Conservation (phyloP, 305 asterid species). For the Andrographis paniculata region DNA sequence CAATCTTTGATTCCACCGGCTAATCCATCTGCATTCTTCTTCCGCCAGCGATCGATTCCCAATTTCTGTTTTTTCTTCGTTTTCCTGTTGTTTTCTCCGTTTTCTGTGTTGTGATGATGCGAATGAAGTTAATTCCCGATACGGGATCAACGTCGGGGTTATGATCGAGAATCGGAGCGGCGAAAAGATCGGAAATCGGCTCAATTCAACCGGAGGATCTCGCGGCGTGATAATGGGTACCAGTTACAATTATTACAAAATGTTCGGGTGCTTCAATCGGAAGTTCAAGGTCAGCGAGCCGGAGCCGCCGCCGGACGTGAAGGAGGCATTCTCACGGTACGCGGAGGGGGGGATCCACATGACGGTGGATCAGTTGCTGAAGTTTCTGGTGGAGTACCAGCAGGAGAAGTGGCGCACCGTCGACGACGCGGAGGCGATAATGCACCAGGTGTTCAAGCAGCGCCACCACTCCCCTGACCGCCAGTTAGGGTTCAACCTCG, state of each 20-base stretch:
- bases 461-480: slow-evolving; percentile 45
- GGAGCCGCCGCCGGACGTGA: slow-evolving; percentile 89
- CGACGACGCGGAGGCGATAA: slow-evolving; percentile 35
- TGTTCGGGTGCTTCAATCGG: slow-evolving; percentile 96
- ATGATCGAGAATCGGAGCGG: too few species aligned
- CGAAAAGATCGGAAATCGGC: too few species aligned
- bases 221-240: neutral
- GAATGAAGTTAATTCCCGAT: too few species aligned
- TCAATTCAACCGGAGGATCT: too few species aligned
- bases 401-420: slow-evolving; percentile 38
- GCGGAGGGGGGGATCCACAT: slow-evolving; percentile 45
- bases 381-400: slow-evolving; percentile 61
- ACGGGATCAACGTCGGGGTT: too few species aligned
- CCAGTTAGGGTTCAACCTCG: slow-evolving; percentile 40
- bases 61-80: too few species aligned
- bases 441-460: slow-evolving; percentile 45
- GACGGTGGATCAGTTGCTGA: slow-evolving; percentile 54
- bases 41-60: too few species aligned
- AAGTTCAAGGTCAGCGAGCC: slow-evolving; percentile 82
- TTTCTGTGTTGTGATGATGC: too few species aligned
- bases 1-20: too few species aligned
- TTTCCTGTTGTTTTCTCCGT: too few species aligned
- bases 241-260: slow-evolving; percentile 81
- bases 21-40: too few species aligned
- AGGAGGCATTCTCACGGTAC: slow-evolving; percentile 49